Evolutionary conservation across 1,284 basidiomycete genomes (phyloP).

Genomic region (Melampsora larici-populina): DNA sequence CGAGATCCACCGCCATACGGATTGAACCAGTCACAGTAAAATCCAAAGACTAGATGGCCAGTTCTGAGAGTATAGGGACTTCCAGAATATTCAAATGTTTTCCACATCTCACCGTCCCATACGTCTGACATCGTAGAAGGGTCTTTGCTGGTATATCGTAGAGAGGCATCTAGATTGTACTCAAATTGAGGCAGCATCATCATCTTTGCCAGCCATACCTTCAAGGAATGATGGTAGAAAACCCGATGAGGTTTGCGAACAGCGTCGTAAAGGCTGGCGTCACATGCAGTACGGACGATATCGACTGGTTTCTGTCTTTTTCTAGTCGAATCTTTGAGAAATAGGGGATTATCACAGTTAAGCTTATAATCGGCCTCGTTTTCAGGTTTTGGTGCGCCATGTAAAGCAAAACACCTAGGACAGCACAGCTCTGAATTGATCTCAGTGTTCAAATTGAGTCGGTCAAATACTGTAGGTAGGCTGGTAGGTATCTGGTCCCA

Average conservation of each 20-base stretch:
- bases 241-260: neutral
- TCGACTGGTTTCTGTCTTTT: neutral
- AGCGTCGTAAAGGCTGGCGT: neutral
- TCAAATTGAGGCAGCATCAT: neutral
- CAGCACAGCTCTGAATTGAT: neutral
- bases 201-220: neutral
- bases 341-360: neutral
- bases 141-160: neutral
- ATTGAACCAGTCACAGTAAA: no score
- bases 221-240: neutral
- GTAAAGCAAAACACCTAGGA: neutral
- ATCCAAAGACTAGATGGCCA: slow-evolving; percentile 21
- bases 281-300: neutral
- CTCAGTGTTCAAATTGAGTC: neutral
- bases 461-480: neutral
- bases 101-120: slow-evolving; percentile 33
- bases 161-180: neutral
- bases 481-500: neutral
- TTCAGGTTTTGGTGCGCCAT: neutral
- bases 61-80: neutral
- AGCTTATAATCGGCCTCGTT: neutral
- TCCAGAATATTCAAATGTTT: neutral
- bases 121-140: slow-evolving; percentile 9
- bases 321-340: neutral
- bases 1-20: no score